Percentiles rank a stretch among this genome's conserved stretches.
Conservation (phyloP, 2,329 filamentous ascomycete genomes). For the Penicillium decumbens region DNA sequence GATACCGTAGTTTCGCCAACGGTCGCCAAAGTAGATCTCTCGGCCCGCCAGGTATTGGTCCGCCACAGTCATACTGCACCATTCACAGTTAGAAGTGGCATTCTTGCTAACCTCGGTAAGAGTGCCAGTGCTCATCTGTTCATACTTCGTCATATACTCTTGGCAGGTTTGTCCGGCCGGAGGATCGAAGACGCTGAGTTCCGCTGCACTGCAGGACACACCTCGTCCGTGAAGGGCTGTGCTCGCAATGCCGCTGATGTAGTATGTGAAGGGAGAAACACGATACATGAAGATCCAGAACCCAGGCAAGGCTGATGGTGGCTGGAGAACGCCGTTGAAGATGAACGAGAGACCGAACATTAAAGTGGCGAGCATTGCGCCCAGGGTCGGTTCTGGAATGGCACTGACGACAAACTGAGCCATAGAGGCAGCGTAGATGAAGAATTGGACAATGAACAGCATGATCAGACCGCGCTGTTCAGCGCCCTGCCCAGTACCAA, state of each 20-base stretch:
- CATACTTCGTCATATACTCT: slow-evolving; percentile 54
- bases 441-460: slow-evolving; percentile 23
- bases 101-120: slow-evolving; percentile 43
- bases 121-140: slow-evolving; percentile 48
- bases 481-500: slow-evolving; percentile 11
- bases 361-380: slow-evolving; percentile 15
- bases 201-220: slow-evolving; percentile 63
- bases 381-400: slow-evolving; percentile 12
- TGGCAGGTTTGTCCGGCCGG: slow-evolving; percentile 53
- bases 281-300: slow-evolving; percentile 62
- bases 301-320: slow-evolving; percentile 58
- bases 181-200: slow-evolving; percentile 63
- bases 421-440: slow-evolving; percentile 17
- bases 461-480: slow-evolving; percentile 16
- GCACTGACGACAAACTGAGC: slow-evolving; percentile 13
- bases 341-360: slow-evolving; percentile 19
- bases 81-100: slow-evolving; percentile 52
- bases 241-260: slow-evolving; percentile 59
- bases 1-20: slow-evolving; percentile 65
- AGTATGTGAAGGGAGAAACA: slow-evolving; percentile 52
- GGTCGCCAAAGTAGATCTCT: slow-evolving; percentile 50
- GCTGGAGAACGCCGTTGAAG: slow-evolving; percentile 55
- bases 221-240: slow-evolving; percentile 62
- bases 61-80: slow-evolving; percentile 29
- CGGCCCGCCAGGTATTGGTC: slow-evolving; percentile 42